Conservation (phyloP, 805 yeast species). For the Hanseniaspora nectarophila region DNA sequence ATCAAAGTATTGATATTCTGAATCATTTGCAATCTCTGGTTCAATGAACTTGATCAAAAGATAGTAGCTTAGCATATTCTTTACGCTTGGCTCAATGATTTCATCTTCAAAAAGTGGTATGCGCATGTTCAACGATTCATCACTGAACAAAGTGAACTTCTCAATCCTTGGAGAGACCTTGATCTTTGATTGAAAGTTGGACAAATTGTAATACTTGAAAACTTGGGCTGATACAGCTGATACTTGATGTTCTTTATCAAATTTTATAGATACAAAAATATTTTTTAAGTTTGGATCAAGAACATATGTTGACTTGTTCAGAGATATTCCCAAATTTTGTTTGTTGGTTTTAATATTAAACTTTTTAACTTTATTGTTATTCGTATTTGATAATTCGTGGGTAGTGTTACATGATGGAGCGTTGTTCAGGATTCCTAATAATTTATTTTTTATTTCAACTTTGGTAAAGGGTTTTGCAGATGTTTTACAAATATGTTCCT, state of each 20-base stretch:
- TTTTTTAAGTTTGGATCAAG: neutral
- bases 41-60: conserved; percentile 9
- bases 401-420: neutral
- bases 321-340: neutral
- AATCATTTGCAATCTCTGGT: neutral
- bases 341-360: conserved; percentile 4
- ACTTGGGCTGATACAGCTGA: conserved; percentile 9
- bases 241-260: neutral
- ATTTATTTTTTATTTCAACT: neutral
- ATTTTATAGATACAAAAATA: neutral
- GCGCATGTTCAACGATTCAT: neutral
- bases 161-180: conserved; percentile 7
- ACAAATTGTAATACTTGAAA: neutral
- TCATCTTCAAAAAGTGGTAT: neutral
- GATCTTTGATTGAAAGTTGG: neutral
- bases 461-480: neutral
- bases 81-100: neutral
- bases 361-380: neutral
- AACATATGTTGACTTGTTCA: neutral
- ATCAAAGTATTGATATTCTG: neutral
- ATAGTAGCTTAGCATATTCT: neutral
- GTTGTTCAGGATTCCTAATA: neutral
- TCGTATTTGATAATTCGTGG: neutral
- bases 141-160: conserved; percentile 2
- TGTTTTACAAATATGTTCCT: neutral